Evolutionary conservation across 139 green algal species (phyloP).

Genomic region (Chlamydomonas urium): DNA sequence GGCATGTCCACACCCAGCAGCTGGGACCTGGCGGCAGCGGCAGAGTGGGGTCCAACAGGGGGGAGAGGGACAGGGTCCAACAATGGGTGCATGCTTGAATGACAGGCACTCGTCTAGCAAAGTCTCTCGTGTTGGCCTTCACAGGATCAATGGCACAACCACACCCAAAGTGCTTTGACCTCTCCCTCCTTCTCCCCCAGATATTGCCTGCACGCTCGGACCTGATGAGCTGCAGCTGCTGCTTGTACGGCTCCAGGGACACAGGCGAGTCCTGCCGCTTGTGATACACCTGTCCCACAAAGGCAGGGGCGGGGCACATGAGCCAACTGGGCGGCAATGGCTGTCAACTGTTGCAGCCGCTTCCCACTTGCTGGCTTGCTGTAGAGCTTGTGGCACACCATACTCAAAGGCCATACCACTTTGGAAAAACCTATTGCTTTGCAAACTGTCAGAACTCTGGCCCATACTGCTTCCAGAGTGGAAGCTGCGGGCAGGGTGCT

Average conservation of each 20-base stretch:
- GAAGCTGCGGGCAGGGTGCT: not conserved
- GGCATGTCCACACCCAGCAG: constrained; percentile 41
- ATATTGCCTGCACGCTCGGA: too few relatives aligned
- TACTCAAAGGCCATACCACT: too few relatives aligned
- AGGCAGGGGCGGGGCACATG: not conserved
- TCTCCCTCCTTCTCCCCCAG: too few relatives aligned
- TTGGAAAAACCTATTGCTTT: not conserved
- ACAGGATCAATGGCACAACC: not conserved
- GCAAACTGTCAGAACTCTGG: not conserved
- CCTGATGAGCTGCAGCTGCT: constrained; percentile 64
- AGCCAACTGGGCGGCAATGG: not conserved
- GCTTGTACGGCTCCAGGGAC: constrained; percentile 61
- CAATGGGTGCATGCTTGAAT: not conserved
- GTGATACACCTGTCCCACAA: constrained; percentile 62
- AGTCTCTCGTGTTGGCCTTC: not conserved
- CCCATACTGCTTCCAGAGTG: not conserved
- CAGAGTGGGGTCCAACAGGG: not conserved
- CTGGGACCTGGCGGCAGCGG: constrained; percentile 19
- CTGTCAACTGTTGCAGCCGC: not conserved
- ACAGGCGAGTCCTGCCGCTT: constrained; percentile 62
- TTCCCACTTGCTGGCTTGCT: too few relatives aligned
- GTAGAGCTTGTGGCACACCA: too few relatives aligned
- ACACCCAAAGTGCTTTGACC: not conserved
- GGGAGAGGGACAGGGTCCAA: not conserved
- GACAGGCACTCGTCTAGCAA: not conserved